These are phyloP conservation scores for Closterium sp. DNA, from an alignment of 139 green algal species.

Conservation along the genomic window DNA sequence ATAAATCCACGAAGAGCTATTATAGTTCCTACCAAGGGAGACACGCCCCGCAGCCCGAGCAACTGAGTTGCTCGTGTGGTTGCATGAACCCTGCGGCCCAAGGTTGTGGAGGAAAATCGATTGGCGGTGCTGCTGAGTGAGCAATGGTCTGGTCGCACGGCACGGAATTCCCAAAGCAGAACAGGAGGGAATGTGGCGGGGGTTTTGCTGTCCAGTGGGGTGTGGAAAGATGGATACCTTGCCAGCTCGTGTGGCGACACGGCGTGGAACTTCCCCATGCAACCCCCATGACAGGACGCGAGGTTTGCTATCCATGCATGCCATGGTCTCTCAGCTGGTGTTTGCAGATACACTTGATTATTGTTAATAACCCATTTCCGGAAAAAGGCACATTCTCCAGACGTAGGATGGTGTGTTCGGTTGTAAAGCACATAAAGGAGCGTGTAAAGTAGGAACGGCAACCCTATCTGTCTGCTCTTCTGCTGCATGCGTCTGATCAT, in stretches of 20 bases:
- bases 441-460: too few relatives aligned
- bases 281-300: too few relatives aligned
- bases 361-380: too few relatives aligned
- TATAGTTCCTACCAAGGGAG: not conserved
- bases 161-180: not conserved
- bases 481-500: too few relatives aligned
- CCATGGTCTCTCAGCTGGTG: not conserved
- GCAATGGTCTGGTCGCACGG: not conserved
- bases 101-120: not conserved
- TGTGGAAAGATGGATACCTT: not conserved
- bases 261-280: not conserved
- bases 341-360: not conserved
- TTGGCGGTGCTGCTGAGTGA: not conserved
- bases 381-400: too few relatives aligned
- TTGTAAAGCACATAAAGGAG: too few relatives aligned
- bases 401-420: too few relatives aligned
- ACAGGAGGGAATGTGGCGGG: not conserved
- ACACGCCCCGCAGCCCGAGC: not conserved
- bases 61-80: not conserved
- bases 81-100: too few relatives aligned
- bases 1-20: not conserved
- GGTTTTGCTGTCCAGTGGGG: not conserved
- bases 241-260: not conserved
- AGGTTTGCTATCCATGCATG: not conserved
- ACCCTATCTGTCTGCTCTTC: too few relatives aligned